Evolutionary conservation across 305 asterid genomes (phyloP).

Genomic region (Fraxinus ornus): DNA sequence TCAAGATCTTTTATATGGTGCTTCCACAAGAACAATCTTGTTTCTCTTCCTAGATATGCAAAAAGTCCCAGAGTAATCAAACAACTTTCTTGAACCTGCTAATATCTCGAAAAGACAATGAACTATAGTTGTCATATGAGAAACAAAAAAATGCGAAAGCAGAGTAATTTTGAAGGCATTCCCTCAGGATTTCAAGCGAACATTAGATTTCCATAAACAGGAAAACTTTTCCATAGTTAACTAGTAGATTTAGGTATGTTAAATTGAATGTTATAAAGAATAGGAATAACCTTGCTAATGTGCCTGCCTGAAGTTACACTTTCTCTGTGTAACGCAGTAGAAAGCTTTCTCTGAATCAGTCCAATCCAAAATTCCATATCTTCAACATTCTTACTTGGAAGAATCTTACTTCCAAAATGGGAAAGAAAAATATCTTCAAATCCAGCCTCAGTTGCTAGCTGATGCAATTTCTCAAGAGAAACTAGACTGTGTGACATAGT

Average conservation of each 20-base stretch:
- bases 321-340: constrained; percentile 62
- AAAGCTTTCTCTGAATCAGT: constrained; percentile 61
- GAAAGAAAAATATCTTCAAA: constrained; percentile 64
- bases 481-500: constrained; percentile 47
- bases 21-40: constrained; percentile 61
- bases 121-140: not conserved
- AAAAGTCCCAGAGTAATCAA: constrained; percentile 70
- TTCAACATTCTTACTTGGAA: constrained; percentile 54
- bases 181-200: not conserved
- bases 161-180: not conserved
- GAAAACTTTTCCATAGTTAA: not conserved
- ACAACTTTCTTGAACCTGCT: constrained; percentile 55
- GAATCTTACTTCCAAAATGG: constrained; percentile 66
- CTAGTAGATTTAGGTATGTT: not conserved
- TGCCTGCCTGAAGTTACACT: constrained; percentile 47
- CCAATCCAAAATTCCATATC: constrained; percentile 78
- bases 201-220: not conserved
- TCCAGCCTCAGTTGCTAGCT: constrained; percentile 71
- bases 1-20: constrained; percentile 61
- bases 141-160: not conserved
- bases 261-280: constrained; percentile 4
- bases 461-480: constrained; percentile 59
- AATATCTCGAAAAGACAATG: constrained; percentile 7
- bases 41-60: constrained; percentile 75
- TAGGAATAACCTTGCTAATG: constrained; percentile 43